Evolutionary conservation across 306 rosid species (phyloP).

Genomic region (Trifolium repens): DNA sequence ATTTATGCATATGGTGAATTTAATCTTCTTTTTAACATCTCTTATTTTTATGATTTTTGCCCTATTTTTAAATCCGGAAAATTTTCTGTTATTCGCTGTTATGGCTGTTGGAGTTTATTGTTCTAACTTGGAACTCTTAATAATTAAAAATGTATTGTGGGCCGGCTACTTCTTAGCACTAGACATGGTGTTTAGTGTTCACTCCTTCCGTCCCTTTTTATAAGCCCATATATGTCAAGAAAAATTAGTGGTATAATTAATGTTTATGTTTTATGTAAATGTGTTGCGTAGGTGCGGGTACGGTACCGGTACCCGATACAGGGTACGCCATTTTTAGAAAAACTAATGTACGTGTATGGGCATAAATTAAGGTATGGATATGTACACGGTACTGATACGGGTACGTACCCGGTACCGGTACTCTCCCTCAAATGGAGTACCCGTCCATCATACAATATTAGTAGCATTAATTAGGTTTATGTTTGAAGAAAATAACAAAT

Average conservation of each 20-base stretch:
- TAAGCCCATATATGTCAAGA: background rate
- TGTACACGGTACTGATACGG: no score
- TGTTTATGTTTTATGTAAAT: background rate
- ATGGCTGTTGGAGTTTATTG: background rate
- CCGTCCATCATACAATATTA: background rate
- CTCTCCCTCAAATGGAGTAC: no score
- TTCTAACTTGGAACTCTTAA: constrained; percentile 3
- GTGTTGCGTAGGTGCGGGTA: no score
- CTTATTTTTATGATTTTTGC: background rate
- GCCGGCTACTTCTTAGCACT: background rate
- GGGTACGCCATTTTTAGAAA: no score
- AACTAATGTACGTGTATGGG: no score
- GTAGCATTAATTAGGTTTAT: background rate
- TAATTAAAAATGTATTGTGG: background rate
- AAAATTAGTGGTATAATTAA: background rate
- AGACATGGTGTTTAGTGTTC: background rate
- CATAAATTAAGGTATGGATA: no score
- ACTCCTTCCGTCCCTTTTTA: background rate
- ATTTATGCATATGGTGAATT: constrained; percentile 72
- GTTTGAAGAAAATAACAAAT: background rate
- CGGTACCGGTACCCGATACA: no score
- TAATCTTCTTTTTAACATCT: background rate
- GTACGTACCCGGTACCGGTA: no score
- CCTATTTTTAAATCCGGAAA: background rate
- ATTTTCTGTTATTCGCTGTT: background rate